Conservation (phyloP, 2,329 filamentous ascomycete species). For the Colletotrichum acutatum region DNA sequence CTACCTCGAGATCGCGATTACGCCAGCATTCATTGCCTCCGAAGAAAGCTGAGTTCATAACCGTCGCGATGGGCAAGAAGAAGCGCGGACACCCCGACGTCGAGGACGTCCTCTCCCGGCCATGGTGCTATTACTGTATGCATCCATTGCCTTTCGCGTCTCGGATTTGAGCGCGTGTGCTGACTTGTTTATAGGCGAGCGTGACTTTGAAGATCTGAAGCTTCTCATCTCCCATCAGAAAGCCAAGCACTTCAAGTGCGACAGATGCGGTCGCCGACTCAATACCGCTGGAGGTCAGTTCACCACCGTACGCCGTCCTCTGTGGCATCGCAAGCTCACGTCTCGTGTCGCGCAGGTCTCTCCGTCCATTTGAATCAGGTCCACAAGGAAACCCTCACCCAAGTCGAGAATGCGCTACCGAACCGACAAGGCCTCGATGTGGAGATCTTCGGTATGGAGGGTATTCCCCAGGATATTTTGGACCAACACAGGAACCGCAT, state of each 20-base stretch:
- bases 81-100: slow-evolving; percentile 87
- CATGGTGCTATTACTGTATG: slow-evolving; percentile 98
- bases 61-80: slow-evolving; percentile 80
- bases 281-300: slow-evolving; percentile 91
- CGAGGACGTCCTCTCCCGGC: slow-evolving; percentile 86
- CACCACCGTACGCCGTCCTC: background rate
- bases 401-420: slow-evolving; percentile 91
- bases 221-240: slow-evolving; percentile 98
- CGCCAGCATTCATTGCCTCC: too few species aligned
- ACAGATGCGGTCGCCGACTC: slow-evolving; percentile 85
- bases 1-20: background rate
- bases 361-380: slow-evolving; percentile 98
- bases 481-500: slow-evolving; percentile 89
- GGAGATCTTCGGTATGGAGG: slow-evolving; percentile 99
- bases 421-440: slow-evolving; percentile 88
- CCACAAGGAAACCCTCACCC: slow-evolving; percentile 89
- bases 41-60: background rate
- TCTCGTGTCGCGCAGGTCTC: slow-evolving; percentile 69
- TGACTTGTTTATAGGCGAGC: slow-evolving; percentile 70
- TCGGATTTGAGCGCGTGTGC: background rate
- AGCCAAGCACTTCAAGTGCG: slow-evolving; percentile 99
- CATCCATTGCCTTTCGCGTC: slow-evolving; percentile 27
- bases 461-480: slow-evolving; percentile 87
- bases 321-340: slow-evolving; percentile 17
- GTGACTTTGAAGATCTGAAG: slow-evolving; percentile 97